phyloP scores from a whole-genome alignment of 2,329 filamentous ascomycete genomes.

The Colletotrichum orchidophilum region DNA sequence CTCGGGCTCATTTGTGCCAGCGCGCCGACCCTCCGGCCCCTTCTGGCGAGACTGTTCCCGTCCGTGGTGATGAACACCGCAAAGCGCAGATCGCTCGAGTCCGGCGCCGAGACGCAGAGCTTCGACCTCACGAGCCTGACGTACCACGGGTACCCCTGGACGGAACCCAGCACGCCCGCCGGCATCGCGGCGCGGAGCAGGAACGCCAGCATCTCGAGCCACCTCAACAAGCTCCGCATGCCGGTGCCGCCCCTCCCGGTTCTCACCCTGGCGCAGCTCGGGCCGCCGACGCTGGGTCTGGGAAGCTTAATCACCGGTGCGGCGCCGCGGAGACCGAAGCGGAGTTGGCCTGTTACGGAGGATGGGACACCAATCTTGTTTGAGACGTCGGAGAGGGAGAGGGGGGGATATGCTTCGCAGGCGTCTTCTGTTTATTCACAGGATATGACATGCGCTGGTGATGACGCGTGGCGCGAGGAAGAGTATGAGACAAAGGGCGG shows the following conservation, averaged over 20 bases:
- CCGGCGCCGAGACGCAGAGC: constrained; percentile 33
- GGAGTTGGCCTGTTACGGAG: constrained; percentile 29
- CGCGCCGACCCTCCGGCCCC: constrained; percentile 44
- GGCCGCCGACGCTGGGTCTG: constrained; percentile 42
- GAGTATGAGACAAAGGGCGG: constrained; percentile 19
- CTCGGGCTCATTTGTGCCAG: constrained; percentile 47
- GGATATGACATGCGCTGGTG: not conserved
- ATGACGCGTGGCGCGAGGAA: not conserved
- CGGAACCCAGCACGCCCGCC: constrained; percentile 32
- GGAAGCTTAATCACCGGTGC: constrained; percentile 40
- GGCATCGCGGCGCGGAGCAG: constrained; percentile 32
- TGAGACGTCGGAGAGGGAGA: constrained; percentile 11
- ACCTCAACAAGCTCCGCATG: constrained; percentile 21
- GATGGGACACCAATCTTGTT: constrained; percentile 25
- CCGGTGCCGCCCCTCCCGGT: constrained; percentile 34
- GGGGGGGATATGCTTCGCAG: not conserved
- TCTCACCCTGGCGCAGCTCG: constrained; percentile 31
- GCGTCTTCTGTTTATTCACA: constrained; percentile 28
- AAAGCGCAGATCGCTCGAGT: constrained; percentile 26
- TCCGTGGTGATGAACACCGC: constrained; percentile 34
- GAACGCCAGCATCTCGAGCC: constrained; percentile 34
- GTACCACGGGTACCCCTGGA: constrained; percentile 45
- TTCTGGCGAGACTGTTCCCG: constrained; percentile 42
- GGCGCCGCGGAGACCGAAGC: constrained; percentile 32
- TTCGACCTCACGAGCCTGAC: constrained; percentile 42